phyloP scores from a whole-genome alignment of 1,284 basidiomycete genomes.

The Ustilago cynodontis region DNA sequence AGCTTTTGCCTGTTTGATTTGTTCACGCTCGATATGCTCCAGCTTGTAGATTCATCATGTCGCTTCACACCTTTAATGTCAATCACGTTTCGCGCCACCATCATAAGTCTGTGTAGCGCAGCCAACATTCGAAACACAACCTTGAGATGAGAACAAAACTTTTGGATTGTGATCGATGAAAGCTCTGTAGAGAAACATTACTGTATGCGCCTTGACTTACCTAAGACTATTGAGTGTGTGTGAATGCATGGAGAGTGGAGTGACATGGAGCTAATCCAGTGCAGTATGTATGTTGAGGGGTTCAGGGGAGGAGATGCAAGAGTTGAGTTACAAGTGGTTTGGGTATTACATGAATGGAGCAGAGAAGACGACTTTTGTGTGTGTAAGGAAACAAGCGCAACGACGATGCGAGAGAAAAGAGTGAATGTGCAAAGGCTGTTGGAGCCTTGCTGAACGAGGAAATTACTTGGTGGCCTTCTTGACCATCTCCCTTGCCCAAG shows the following conservation, averaged over 20 bases:
- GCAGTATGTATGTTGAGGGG: background rate
- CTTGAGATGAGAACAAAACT: background rate
- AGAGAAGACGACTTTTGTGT: constrained; percentile 6
- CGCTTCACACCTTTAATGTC: background rate
- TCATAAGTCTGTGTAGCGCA: background rate
- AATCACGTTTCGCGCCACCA: background rate
- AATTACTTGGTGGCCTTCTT: constrained; percentile 56
- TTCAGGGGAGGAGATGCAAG: constrained; percentile 2
- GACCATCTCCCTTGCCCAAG: constrained; percentile 74
- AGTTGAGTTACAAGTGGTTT: background rate
- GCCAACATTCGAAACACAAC: background rate
- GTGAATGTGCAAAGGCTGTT: constrained; percentile 21
- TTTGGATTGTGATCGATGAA: background rate
- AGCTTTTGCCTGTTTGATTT: background rate
- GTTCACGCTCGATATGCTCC: background rate
- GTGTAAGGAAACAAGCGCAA: background rate
- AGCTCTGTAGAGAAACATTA: constrained; percentile 2
- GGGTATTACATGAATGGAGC: constrained; percentile 45
- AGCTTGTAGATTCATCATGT: background rate
- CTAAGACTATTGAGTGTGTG: constrained; percentile 8
- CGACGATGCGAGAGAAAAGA: background rate
- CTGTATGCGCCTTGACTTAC: constrained; percentile 13
- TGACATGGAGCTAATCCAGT: constrained; percentile 3
- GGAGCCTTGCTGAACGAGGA: constrained; percentile 11
- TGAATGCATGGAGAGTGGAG: constrained; percentile 6